A percentile compares a stretch with the other conserved stretches of the same genome.
Evolutionary conservation across 176 grass and related monocot genomes (phyloP).

Genomic region (Rhipidocladum racemiflorum): DNA sequence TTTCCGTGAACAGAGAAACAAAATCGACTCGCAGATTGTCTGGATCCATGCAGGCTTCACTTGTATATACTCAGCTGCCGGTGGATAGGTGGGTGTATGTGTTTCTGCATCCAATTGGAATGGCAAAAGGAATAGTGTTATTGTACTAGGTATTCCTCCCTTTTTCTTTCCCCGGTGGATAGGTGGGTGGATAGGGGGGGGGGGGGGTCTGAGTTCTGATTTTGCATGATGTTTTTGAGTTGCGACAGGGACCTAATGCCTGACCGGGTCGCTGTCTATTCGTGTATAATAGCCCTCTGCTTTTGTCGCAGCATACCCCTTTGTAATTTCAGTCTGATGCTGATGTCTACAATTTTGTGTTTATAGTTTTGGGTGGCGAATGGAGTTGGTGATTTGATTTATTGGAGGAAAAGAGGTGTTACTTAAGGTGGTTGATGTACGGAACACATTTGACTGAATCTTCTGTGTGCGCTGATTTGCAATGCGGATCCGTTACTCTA

Average conservation of each 20-base stretch:
- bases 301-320: conserved; percentile 11
- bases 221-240: conserved; percentile 42
- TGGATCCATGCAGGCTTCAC: conserved; percentile 38
- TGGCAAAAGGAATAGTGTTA: conserved; percentile 46
- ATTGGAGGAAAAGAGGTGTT: neutral
- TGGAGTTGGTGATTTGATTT: conserved; percentile 22
- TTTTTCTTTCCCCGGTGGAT: neutral
- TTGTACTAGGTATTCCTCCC: conserved; percentile 61
- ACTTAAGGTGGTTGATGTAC: neutral
- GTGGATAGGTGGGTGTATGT: conserved; percentile 33
- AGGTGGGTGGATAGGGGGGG: too few species aligned
- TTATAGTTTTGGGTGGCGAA: conserved; percentile 37
- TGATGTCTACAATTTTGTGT: conserved; percentile 47
- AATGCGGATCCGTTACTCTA: neutral
- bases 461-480: neutral
- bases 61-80: conserved; percentile 57
- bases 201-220: conserved; percentile 26
- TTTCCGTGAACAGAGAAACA: conserved; percentile 14
- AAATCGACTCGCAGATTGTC: conserved; percentile 8
- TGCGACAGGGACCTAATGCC: conserved; percentile 25
- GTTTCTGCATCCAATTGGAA: conserved; percentile 43
- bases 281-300: conserved; percentile 55
- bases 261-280: conserved; percentile 13
- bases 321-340: conserved; percentile 39
- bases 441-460: neutral